phyloP scores from a whole-genome alignment of 2,329 filamentous ascomycete genomes.

The Emmonsia crescens region DNA sequence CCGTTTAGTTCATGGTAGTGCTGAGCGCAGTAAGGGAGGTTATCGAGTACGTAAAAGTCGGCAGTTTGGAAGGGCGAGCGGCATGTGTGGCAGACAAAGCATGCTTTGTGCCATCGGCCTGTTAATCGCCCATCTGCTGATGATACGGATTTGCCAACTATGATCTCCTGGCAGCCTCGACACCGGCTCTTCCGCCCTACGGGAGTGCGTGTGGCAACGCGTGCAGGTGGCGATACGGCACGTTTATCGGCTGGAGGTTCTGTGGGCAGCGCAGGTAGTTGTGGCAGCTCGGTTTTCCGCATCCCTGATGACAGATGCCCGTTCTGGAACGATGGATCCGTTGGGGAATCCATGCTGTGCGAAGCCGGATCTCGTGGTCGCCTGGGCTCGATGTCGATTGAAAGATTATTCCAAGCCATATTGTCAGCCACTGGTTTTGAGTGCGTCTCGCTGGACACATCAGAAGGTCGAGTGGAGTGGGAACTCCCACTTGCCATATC shows the following conservation, averaged over 20 bases:
- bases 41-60: constrained; percentile 83
- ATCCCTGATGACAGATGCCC: constrained; percentile 24
- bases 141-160: constrained; percentile 84
- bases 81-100: constrained; percentile 86
- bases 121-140: constrained; percentile 86
- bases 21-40: constrained; percentile 79
- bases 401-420: background rate
- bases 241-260: background rate
- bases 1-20: constrained; percentile 90
- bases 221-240: constrained; percentile 2
- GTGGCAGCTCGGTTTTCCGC: background rate
- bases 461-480: constrained; percentile 46
- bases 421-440: constrained; percentile 21
- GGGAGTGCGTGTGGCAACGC: constrained; percentile 5
- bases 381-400: background rate
- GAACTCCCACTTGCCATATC: constrained; percentile 52
- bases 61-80: constrained; percentile 68
- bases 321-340: constrained; percentile 35
- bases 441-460: constrained; percentile 20
- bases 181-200: constrained; percentile 46
- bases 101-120: constrained; percentile 88
- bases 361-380: constrained; percentile 3
- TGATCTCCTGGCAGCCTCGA: constrained; percentile 66
- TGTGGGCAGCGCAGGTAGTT: background rate
- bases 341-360: constrained; percentile 37